Evolutionary conservation across 192 early-diverging fungal genomes (phyloP), one percentile per base, ranked within the genome.

Genomic region (Coemansia sp.): DNA sequence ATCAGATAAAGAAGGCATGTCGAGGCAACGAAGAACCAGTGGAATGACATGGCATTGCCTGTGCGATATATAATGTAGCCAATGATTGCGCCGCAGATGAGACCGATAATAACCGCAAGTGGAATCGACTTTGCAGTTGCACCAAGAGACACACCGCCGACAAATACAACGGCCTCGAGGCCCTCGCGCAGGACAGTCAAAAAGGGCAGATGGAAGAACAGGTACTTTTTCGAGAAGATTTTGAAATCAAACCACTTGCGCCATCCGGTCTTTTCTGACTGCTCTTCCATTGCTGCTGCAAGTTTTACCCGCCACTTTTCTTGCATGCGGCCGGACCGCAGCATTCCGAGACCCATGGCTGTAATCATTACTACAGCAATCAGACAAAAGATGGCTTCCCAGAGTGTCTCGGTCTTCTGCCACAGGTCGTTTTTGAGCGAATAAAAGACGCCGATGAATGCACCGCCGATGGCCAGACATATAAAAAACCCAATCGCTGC

Each of bases 121-220:
- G 93, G 93, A 55, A 96, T 89, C 12, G 90, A 75, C 40, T 81
- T 83, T 0, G 85, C 78, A 15, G 77, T 59, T 11, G 82, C 80
- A 22, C 82, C 80, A 42, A 94, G 67, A 17, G 84, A 85, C 11
- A 91, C 90, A 51, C 94, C 94, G 53, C 85, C 93, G 46, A 96
- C 78, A 73, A 96, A 91, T 10, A 96, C 83, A 19, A 96, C 81
- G n/a, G 90, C 85, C 66, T 96, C 94, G 11, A 96, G 64, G 12
- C 89, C 90, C 82, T 96, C 94, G 47, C 94, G 82, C 24, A 91
- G 67, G 9, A 96, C 85, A 12, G 92, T 92, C 34, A 93, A 69
- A 55, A 93, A 90, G 14, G 94, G 92, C 46, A 96, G 80, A 46
- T 91, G 71, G 66, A 94, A 83, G 57, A 96, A 88, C 18, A 87